Evolutionary conservation across 495 filamentous ascomycete species (phyloP), one percentile per base, ranked within the genome.

Genomic region (Hapsidospora chrysogenum): DNA sequence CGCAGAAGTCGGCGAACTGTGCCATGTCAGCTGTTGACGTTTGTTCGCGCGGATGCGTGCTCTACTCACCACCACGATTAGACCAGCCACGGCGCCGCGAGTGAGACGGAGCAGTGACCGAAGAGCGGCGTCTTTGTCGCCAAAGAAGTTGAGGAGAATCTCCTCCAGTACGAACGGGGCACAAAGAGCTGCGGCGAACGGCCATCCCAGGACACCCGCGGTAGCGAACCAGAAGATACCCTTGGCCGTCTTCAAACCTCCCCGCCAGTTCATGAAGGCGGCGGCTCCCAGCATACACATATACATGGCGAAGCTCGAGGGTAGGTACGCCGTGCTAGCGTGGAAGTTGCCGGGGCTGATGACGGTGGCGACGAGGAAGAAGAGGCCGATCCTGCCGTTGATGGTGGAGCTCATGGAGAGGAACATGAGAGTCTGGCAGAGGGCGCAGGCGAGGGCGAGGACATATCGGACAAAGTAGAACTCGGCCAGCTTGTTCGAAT

Each of bases 281-380:
- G 84, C 74, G 40, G 85, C 68, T 2, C 85, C 92, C 13, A 94
- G 61, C 70, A 87, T 89, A 8, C 75, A 75, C 29, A 74, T 82
- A 50, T 93, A 94, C 92, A 96, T 99, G 27, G 89, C 83, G 48
- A 96, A 96, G 44, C 82, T 92, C 13, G 84, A 92, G 2, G 92
- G 92, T 5, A 99, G 70, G 50, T 80, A 96, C 18, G 85, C 72
- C 9, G 74, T 64, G 17, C 85, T 83, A 1, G 89, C 74, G 57
- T 94, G 83, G 52, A 93, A 95, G 68, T 92, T 92, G 20, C 92
- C 92, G 0, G 92, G 78, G 43, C 77, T 87, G 45, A 73, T 74
- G 27, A 77, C 58, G 41, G 79, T 70, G 29, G 78, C 66, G 47
- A 85, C 59, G 33, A 92, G 53, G 58, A 87, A 96, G 43, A 92